These are phyloP conservation scores for Paecilomyces variotii DNA, from an alignment of 2,329 filamentous ascomycete genomes.

Conservation along the genomic window DNA sequence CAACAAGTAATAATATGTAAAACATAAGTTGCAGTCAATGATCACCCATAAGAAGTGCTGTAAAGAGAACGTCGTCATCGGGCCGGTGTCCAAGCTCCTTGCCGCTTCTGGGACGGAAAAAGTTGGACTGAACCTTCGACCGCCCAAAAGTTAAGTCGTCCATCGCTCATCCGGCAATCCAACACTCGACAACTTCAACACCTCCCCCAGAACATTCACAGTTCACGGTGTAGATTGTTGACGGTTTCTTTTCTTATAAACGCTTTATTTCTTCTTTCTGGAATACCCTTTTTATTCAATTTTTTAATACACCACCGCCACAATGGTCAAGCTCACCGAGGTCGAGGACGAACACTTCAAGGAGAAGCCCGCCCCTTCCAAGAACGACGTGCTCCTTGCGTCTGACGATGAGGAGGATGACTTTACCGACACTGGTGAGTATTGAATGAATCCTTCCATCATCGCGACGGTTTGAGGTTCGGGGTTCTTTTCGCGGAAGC, in stretches of 20 bases:
- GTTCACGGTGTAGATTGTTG: slow-evolving; percentile 12
- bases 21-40: too few relatives aligned
- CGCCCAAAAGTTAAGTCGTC: not conserved
- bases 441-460: not conserved
- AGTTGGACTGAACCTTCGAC: slow-evolving; percentile 19
- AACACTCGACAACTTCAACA: not conserved
- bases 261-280: not conserved
- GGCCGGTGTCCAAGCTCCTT: slow-evolving; percentile 19
- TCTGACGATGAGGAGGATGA: slow-evolving; percentile 64
- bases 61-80: not conserved
- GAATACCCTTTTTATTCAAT: slow-evolving; percentile 1
- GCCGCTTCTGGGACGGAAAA: slow-evolving; percentile 30
- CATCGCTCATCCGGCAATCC: not conserved
- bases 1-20: too few relatives aligned
- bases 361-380: slow-evolving; percentile 55
- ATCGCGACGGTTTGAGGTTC: not conserved
- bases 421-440: slow-evolving; percentile 83
- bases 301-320: slow-evolving; percentile 14
- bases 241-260: not conserved
- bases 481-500: not conserved
- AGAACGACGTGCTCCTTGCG: slow-evolving; percentile 46
- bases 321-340: slow-evolving; percentile 94
- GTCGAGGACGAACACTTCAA: slow-evolving; percentile 94
- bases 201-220: not conserved
- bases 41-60: not conserved